Percentiles rank a stretch among this genome's conserved stretches.
Conservation (phyloP, 2,329 filamentous ascomycete species). For the Arthroderma sp. region DNA sequence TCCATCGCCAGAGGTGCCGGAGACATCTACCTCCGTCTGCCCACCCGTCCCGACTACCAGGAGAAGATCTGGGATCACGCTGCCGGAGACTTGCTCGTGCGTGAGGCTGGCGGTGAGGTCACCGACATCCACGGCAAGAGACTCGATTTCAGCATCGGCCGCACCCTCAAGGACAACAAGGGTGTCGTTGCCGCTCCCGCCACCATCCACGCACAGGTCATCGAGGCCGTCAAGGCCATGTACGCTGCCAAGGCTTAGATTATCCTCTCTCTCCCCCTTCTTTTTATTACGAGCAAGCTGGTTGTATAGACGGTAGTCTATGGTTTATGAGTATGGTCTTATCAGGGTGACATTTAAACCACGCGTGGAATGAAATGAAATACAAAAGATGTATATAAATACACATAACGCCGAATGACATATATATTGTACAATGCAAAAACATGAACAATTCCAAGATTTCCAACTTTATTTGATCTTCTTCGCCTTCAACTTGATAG, state of each 20-base stretch:
- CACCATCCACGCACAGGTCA: slow-evolving; percentile 61
- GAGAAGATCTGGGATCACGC: slow-evolving; percentile 99
- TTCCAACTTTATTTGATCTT: slow-evolving; percentile 62
- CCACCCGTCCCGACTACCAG: slow-evolving; percentile 74
- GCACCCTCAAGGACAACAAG: slow-evolving; percentile 81
- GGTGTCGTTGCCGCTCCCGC: slow-evolving; percentile 81
- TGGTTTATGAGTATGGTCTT: background rate
- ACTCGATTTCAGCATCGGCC: slow-evolving; percentile 74
- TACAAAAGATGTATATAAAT: slow-evolving; percentile 12
- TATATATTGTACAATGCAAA: slow-evolving; percentile 16
- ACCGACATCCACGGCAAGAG: slow-evolving; percentile 77
- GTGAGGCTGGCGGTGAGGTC: slow-evolving; percentile 84
- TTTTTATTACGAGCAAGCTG: background rate
- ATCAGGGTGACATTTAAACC: background rate
- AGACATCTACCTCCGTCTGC: slow-evolving; percentile 85
- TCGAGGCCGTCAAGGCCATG: slow-evolving; percentile 58
- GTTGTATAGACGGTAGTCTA: background rate
- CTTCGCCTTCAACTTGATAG: slow-evolving; percentile 96
- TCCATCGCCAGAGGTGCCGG: slow-evolving; percentile 88
- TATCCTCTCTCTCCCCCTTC: background rate
- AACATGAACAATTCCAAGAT: slow-evolving; percentile 8
- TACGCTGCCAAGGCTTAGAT: slow-evolving; percentile 49
- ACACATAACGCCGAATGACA: slow-evolving; percentile 20
- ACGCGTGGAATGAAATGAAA: slow-evolving; percentile 8
- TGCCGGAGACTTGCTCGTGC: slow-evolving; percentile 83